Evolutionary conservation across 108 stramenopile genomes (phyloP).

Genomic region (Stephanodiscus minutulus): DNA sequence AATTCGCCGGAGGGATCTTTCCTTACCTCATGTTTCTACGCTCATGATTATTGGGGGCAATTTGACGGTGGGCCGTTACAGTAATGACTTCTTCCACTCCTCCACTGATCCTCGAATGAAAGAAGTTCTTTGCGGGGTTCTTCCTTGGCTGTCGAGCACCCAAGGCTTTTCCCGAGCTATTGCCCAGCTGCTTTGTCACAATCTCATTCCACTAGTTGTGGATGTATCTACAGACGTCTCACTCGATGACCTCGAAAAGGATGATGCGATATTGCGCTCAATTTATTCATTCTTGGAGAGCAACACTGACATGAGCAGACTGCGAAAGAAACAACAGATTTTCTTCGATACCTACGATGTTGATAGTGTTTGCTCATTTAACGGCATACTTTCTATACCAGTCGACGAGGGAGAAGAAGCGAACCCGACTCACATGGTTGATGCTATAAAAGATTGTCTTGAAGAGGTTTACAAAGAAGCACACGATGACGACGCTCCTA

Average conservation of each 20-base stretch:
- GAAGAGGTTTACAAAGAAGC: constrained; percentile 72
- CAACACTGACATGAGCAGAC: constrained; percentile 78
- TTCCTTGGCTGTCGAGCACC: constrained; percentile 87
- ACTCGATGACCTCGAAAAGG: constrained; percentile 10
- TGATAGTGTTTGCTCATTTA: constrained; percentile 65
- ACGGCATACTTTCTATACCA: constrained; percentile 68
- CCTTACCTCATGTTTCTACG: constrained; percentile 76
- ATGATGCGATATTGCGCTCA: constrained; percentile 42
- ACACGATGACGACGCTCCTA: constrained; percentile 67
- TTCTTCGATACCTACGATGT: constrained; percentile 79
- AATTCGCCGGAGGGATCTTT: constrained; percentile 63
- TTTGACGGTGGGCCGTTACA: constrained; percentile 68
- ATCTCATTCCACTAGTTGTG: constrained; percentile 69
- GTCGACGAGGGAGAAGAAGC: constrained; percentile 87
- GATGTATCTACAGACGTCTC: constrained; percentile 29
- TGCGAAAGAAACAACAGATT: constrained; percentile 68
- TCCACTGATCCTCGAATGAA: constrained; percentile 42
- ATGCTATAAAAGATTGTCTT: constrained; percentile 71
- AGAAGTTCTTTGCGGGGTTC: constrained; percentile 64
- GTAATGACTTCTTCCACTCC: constrained; percentile 55
- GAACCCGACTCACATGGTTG: constrained; percentile 67
- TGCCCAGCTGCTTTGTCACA: constrained; percentile 76
- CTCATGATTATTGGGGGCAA: constrained; percentile 83
- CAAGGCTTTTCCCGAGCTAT: constrained; percentile 87
- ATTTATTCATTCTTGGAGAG: constrained; percentile 73